Percentiles rank a stretch among this genome's conserved stretches.
Evolutionary conservation across 2,329 filamentous ascomycete species (phyloP).

Genomic region (Boeremia exigua): DNA sequence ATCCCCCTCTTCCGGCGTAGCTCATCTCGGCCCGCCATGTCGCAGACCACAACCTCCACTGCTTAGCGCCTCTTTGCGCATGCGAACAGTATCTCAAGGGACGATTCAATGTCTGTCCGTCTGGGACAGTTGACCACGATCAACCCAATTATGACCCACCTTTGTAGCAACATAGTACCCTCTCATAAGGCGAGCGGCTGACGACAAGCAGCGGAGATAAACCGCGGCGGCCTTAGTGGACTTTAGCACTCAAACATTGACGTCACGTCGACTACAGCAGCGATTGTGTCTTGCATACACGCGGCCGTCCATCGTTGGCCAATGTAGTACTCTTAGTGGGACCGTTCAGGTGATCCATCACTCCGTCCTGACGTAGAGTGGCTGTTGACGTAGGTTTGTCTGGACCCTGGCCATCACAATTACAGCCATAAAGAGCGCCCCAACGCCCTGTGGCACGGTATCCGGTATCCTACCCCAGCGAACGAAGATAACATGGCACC

Average conservation of each 20-base stretch:
- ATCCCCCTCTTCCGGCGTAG: slow-evolving; percentile 8
- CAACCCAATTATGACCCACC: background rate
- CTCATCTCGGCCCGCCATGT: background rate
- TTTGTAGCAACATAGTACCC: background rate
- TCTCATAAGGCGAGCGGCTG: too few species aligned
- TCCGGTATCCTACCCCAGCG: background rate
- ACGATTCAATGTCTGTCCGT: too few species aligned
- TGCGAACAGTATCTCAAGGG: too few species aligned
- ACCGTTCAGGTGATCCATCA: background rate
- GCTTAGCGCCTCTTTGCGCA: too few species aligned
- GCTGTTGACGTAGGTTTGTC: slow-evolving; percentile 5
- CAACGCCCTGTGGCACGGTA: background rate
- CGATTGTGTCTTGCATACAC: background rate
- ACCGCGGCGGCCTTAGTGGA: background rate
- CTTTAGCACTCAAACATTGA: background rate
- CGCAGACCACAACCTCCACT: too few species aligned
- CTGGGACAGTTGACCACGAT: too few species aligned
- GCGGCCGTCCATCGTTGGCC: background rate
- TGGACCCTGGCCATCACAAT: background rate
- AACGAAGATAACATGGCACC: slow-evolving; percentile 43
- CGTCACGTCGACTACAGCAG: background rate
- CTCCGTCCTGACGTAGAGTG: slow-evolving; percentile 1
- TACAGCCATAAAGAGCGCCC: slow-evolving; percentile 4
- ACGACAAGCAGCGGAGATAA: background rate
- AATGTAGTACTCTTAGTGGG: background rate